Percentiles rank a stretch among this genome's conserved stretches.
Conservation (phyloP, 805 yeast species). For the Tetrapisispora namnaoensis region DNA sequence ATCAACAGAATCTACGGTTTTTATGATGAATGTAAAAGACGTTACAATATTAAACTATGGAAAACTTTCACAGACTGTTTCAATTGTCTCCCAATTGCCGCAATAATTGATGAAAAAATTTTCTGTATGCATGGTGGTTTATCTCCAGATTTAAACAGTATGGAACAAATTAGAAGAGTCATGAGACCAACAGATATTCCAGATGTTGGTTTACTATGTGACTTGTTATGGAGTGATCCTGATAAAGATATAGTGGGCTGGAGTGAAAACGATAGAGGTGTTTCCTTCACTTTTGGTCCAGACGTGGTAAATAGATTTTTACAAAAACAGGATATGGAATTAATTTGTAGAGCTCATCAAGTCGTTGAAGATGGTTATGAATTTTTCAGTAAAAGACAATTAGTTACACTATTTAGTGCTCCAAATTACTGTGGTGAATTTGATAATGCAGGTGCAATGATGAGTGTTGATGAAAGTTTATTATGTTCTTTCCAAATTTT, state of each 20-base stretch:
- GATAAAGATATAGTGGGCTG: constrained; percentile 97
- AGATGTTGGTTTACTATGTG: constrained; percentile 93
- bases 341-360: constrained; percentile 97
- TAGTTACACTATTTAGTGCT: constrained; percentile 90
- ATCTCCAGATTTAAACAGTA: constrained; percentile 91
- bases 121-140: constrained; percentile 99
- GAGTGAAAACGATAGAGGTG: constrained; percentile 99
- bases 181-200: constrained; percentile 99
- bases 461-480: constrained; percentile 95
- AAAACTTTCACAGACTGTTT: constrained; percentile 97
- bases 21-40: constrained; percentile 96
- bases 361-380: constrained; percentile 99
- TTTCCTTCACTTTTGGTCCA: constrained; percentile 98
- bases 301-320: constrained; percentile 93
- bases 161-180: constrained; percentile 97
- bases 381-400: constrained; percentile 89
- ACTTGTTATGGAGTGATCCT: constrained; percentile 96
- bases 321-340: constrained; percentile 96
- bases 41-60: constrained; percentile 97
- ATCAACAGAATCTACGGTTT: constrained; percentile 96
- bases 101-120: constrained; percentile 94
- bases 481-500: constrained; percentile 93
- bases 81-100: constrained; percentile 97
- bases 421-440: constrained; percentile 99
- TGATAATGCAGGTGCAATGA: constrained; percentile 99